Conservation (phyloP, 2,329 filamentous ascomycete genomes). For the Lasiodiplodia theobromae region DNA sequence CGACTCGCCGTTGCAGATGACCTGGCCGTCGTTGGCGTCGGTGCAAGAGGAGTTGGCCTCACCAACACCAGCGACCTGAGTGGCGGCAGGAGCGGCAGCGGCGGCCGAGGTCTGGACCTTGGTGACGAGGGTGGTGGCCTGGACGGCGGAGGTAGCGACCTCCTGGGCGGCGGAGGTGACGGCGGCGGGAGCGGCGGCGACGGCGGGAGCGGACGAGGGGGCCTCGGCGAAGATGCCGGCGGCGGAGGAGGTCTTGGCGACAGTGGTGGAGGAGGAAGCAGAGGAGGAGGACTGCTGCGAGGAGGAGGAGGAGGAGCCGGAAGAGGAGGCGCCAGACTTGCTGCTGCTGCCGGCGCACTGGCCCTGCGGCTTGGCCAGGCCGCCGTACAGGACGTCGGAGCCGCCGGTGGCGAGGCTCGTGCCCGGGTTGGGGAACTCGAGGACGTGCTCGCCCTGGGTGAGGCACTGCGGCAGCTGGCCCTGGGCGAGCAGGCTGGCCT, state of each 20-base stretch:
- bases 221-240: slow-evolving; percentile 11
- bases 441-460: slow-evolving; percentile 1
- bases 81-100: not conserved
- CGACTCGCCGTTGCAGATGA: slow-evolving; percentile 40
- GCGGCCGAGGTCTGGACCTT: not conserved
- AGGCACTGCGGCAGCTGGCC: slow-evolving; percentile 5
- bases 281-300: slow-evolving; percentile 35
- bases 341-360: slow-evolving; percentile 12
- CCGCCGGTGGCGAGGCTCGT: slow-evolving; percentile 51
- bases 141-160: not conserved
- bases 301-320: not conserved
- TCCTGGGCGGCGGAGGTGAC: not conserved
- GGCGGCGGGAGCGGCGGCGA: not conserved
- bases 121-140: slow-evolving; percentile 35
- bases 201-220: not conserved
- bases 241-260: slow-evolving; percentile 29
- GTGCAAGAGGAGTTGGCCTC: slow-evolving; percentile 19
- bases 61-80: not conserved
- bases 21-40: slow-evolving; percentile 21
- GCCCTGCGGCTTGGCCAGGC: slow-evolving; percentile 5
- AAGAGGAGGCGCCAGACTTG: not conserved
- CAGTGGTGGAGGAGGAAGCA: slow-evolving; percentile 33
- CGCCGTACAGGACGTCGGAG: not conserved
- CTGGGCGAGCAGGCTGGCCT: not conserved
- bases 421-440: slow-evolving; percentile 68